Percentiles rank a stretch among this genome's conserved stretches.
Conservation (phyloP, 73 alveolate species). For the Urostyla sp. region DNA sequence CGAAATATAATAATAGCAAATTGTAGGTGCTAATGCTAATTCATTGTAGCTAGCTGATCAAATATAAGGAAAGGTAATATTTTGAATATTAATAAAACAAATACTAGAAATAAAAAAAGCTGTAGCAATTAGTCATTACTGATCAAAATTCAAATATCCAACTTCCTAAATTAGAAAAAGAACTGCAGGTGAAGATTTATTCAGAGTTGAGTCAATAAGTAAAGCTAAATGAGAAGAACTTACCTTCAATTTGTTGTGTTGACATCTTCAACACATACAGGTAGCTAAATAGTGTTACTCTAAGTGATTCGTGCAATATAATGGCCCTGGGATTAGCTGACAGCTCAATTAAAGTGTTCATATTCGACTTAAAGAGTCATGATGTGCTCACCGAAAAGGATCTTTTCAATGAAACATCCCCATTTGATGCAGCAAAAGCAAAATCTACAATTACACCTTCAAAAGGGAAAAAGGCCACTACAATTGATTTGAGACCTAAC, state of each 20-base stretch:
- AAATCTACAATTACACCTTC: neutral
- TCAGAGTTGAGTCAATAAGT: conserved; percentile 31
- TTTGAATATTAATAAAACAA: neutral
- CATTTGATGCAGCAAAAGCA: neutral
- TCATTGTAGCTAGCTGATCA: neutral
- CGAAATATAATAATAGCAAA: too few species aligned
- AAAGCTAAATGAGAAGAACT: conserved; percentile 7
- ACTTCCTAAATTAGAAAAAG: conserved; percentile 2
- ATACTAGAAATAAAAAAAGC: conserved; percentile 11
- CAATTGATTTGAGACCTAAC: neutral
- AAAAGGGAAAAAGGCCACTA: conserved; percentile 23
- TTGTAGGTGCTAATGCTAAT: neutral
- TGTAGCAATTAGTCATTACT: neutral
- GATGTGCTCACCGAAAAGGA: conserved; percentile 1
- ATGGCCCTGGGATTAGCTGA: conserved; percentile 39
- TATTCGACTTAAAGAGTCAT: neutral
- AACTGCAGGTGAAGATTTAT: conserved; percentile 19
- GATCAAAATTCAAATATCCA: too few species aligned
- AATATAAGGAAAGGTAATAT: neutral
- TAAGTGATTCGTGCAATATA: conserved; percentile 11
- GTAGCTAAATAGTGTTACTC: conserved; percentile 21
- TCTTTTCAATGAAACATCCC: neutral
- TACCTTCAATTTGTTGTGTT: conserved; percentile 40
- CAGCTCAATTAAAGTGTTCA: conserved; percentile 40
- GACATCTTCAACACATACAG: conserved; percentile 30